Base-by-base conservation (phyloP, 805 yeast genomes). In the Candida michaelii region DNA sequence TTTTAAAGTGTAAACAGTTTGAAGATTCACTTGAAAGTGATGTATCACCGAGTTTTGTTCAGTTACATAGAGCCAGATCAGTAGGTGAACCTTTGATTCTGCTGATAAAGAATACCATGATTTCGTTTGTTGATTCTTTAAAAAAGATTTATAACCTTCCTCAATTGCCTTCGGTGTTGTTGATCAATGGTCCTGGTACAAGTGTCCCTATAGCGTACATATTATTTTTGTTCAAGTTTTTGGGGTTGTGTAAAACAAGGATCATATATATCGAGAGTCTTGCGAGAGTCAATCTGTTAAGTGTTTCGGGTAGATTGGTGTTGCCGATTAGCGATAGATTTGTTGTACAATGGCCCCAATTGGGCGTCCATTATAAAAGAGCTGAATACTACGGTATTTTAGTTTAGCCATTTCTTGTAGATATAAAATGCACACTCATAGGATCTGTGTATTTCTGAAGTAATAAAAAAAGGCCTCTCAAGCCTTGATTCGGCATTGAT, bases 341-440 rank as follows among this genome's bases (percentile, higher is more conserved):
- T 46, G 55, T 93, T 1, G 98, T 93, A 7, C 99, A 93, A 60
- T 93, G 99, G 99, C 78, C 77, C 19, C 69, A 71, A 19, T 66
- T 93, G 42, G 70, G 74, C 6, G 47, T 55, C 15, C 55, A 60
- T 41, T 82, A 80, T 53, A 69, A 70, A 14, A 62, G 87, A 43
- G 78, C 88, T 1, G 95, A 87, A 54, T 89, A 79, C 58, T 72
- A 79, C 54, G 97, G 97, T 0, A 74, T 89, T 7, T 66, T 91
- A 36, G 89, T 88, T 0, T 88, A 25, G 11, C n/a, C n/a, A n/a
- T n/a, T n/a, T n/a, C n/a, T n/a, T n/a, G n/a, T n/a, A n/a, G n/a
- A n/a, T n/a, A n/a, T n/a, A n/a, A n/a, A n/a, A n/a, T n/a, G n/a
- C n/a, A n/a, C n/a, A n/a, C n/a, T n/a, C n/a, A n/a, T n/a, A n/a